A percentile compares a stretch with the other conserved stretches of the same genome.
Evolutionary conservation across 441 rosid genomes (phyloP).

Genomic region (Jatropha multifida): DNA sequence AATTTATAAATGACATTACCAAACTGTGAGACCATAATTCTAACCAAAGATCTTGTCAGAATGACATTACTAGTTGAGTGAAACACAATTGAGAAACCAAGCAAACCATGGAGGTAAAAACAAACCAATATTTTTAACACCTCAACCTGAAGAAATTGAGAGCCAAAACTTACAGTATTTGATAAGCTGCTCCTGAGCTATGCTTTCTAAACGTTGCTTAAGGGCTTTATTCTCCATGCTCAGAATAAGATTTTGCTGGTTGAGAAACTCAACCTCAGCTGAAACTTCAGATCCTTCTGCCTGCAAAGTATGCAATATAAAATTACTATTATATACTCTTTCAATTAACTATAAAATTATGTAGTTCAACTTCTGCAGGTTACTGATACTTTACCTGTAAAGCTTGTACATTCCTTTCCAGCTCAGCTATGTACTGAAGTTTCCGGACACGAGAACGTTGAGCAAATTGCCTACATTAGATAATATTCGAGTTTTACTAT

Average conservation of each 20-base stretch:
- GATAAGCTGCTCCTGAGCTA: constrained; percentile 87
- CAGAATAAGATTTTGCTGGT: constrained; percentile 88
- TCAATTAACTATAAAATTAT: constrained; percentile 13
- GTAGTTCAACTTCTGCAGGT: constrained; percentile 12
- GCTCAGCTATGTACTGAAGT: constrained; percentile 99
- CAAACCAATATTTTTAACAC: constrained; percentile 3
- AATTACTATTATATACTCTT: constrained; percentile 2
- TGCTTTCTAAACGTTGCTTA: constrained; percentile 79
- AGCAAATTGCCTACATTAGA: constrained; percentile 89
- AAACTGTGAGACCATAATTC: neutral
- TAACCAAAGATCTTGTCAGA: neutral
- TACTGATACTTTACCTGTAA: constrained; percentile 60
- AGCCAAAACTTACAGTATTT: constrained; percentile 63
- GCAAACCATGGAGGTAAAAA: neutral
- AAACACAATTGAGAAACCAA: neutral
- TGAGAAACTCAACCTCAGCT: constrained; percentile 92
- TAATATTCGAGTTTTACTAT: constrained; percentile 13
- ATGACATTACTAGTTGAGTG: neutral
- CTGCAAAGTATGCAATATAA: constrained; percentile 36
- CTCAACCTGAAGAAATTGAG: constrained; percentile 16
- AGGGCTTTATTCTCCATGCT: constrained; percentile 99
- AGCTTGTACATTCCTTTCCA: constrained; percentile 96
- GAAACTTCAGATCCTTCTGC: constrained; percentile 93
- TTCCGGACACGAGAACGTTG: constrained; percentile 98
- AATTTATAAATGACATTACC: neutral